A percentile compares a stretch with the other conserved stretches of the same genome.
phyloP scores from a whole-genome alignment of 1,139 yeast species.

The Zygosaccharomyces pseudobailii region DNA sequence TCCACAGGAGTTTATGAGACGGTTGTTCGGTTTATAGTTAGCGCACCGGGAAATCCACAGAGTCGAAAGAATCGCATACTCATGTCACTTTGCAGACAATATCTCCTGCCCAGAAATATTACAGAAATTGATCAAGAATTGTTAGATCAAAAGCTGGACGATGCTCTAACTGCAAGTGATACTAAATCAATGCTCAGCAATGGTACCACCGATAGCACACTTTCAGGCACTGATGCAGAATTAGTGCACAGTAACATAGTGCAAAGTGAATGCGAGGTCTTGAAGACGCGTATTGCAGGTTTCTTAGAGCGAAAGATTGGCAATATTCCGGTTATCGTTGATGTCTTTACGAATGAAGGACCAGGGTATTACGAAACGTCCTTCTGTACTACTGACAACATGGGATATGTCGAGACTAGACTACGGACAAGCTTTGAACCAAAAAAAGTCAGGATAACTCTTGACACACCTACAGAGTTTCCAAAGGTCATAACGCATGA shows the following conservation, averaged over 20 bases:
- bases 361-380: constrained; percentile 29
- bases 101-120: constrained; percentile 45
- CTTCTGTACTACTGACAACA: constrained; percentile 46
- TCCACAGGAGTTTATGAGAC: constrained; percentile 44
- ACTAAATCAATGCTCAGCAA: constrained; percentile 10
- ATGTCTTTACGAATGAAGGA: constrained; percentile 44
- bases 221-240: background rate
- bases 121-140: constrained; percentile 26
- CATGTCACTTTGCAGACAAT: constrained; percentile 63
- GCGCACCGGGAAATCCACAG: constrained; percentile 59
- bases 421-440: constrained; percentile 54
- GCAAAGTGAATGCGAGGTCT: constrained; percentile 31
- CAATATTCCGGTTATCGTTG: constrained; percentile 46
- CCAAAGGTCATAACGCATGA: constrained; percentile 12
- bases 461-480: constrained; percentile 24
- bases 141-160: constrained; percentile 7
- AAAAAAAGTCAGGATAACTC: constrained; percentile 36
- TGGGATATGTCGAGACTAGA: constrained; percentile 53
- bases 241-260: constrained; percentile 2
- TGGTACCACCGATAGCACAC: constrained; percentile 1
- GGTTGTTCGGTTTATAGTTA: constrained; percentile 69
- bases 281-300: constrained; percentile 53
- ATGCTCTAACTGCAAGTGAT: constrained; percentile 2
- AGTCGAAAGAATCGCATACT: constrained; percentile 67
- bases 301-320: constrained; percentile 59